Base-by-base conservation (phyloP, 345 rosid species). In the Hibiscus mutabilis region DNA sequence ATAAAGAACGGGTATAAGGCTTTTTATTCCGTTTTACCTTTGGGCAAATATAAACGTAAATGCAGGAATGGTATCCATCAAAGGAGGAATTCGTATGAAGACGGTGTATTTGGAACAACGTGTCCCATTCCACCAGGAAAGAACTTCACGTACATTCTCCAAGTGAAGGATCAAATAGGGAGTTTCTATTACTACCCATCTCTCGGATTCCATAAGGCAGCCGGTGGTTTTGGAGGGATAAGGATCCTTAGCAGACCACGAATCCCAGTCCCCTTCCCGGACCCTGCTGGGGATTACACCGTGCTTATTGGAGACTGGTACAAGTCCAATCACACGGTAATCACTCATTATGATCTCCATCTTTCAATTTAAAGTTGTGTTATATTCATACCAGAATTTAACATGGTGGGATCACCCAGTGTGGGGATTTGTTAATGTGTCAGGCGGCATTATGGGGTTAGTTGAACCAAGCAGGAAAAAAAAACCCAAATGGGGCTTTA, bases 111-210 rank as follows among this genome's bases (percentile, higher is more conserved):
- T 49, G 95, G 95, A 60, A 89, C 95, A 21, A 87, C 95, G 0
- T 89, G 95, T 33, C 95, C 95, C 0, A 89, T 89, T 24, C 95
- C 95, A 47, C 91, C 95, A 0, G 89, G 95, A 2, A 83, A 70
- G 79, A 89, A 89, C 78, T 89, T 79, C 74, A 89, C 95, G 2
- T 89, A 87, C 85, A 87, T 83, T 44, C 86, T 89, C 65, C 95
- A 89, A 69, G 87, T 84, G 6, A 89, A 89, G 81, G 95, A 89
- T 60, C 95, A 89, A 71, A 89, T 89, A 1, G 95, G 95, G 16
- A 89, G 89, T 76, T 89, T 83, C 82, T 89, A 83, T 77, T 89
- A 89, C 78, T 89, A 82, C 84, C 95, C 95, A 0, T 87, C 91
- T 35, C 89, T 89, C 6, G 90, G 70, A 11, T 87, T 89, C 85